These are phyloP conservation scores for Marasmius tenuissimus DNA, from an alignment of 1,284 basidiomycete species.

Conservation along the genomic window DNA sequence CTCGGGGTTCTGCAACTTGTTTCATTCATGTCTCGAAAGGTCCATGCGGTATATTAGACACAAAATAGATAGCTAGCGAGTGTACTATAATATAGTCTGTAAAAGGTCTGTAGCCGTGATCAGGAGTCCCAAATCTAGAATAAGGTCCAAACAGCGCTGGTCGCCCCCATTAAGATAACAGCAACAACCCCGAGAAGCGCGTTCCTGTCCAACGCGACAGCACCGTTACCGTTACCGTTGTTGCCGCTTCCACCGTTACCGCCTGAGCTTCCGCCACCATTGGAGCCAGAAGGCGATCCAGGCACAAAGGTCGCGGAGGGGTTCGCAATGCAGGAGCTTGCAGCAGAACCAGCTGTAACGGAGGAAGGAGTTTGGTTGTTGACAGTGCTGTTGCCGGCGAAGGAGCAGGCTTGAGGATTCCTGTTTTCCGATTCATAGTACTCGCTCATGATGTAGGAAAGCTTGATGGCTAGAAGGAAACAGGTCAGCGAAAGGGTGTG, in stretches of 20 bases:
- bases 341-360: conserved; percentile 57
- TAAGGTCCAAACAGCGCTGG: conserved; percentile 47
- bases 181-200: conserved; percentile 42
- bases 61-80: neutral
- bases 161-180: conserved; percentile 37
- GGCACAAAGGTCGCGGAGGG: conserved; percentile 72
- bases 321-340: conserved; percentile 69
- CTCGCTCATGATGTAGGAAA: conserved; percentile 82
- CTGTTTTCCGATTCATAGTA: conserved; percentile 72
- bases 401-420: conserved; percentile 66
- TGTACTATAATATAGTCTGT: neutral
- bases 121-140: conserved; percentile 22
- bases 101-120: neutral
- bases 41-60: neutral
- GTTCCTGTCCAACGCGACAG: conserved; percentile 31
- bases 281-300: conserved; percentile 39
- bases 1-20: neutral
- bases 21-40: neutral
- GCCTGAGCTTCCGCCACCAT: conserved; percentile 5
- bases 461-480: conserved; percentile 57
- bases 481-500: conserved; percentile 15
- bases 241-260: conserved; percentile 16
- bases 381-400: conserved; percentile 82
- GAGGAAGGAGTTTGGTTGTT: conserved; percentile 57
- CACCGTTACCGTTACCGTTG: conserved; percentile 26